phyloP scores from a whole-genome alignment of 352 stramenopile species.

The Thraustotheca clavata region DNA sequence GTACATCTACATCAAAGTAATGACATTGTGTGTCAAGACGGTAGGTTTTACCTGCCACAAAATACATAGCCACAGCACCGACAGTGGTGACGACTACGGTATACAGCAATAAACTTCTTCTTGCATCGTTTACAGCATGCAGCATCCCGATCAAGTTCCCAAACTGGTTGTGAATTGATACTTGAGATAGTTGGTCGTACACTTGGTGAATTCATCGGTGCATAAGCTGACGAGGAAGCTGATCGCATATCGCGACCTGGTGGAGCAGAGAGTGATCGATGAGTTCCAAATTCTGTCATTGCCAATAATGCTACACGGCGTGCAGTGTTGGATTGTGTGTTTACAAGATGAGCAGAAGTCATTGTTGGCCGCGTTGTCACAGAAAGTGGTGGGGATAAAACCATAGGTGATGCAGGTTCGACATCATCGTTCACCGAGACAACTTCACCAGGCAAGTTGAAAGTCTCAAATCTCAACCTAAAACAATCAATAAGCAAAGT shows the following conservation, averaged over 20 bases:
- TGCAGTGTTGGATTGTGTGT: background rate
- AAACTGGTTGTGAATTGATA: conserved; percentile 71
- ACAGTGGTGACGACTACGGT: conserved; percentile 74
- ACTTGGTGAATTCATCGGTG: conserved; percentile 17
- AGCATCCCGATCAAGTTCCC: conserved; percentile 73
- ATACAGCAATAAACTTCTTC: conserved; percentile 82
- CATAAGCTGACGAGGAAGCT: background rate
- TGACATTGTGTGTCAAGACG: background rate
- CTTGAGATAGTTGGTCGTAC: conserved; percentile 7
- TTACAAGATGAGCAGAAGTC: background rate
- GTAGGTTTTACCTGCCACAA: conserved; percentile 30
- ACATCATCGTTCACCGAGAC: background rate
- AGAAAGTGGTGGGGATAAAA: background rate
- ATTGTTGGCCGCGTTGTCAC: background rate
- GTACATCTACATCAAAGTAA: conserved; percentile 32
- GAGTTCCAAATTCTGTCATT: conserved; percentile 9
- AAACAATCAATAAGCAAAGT: background rate
- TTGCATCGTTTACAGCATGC: conserved; percentile 83
- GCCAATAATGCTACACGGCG: conserved; percentile 1
- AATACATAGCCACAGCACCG: conserved; percentile 82
- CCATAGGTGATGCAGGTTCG: background rate
- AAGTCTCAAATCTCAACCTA: conserved; percentile 17
- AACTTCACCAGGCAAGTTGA: conserved; percentile 4
- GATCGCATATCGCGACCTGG: background rate
- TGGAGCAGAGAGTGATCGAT: background rate